Evolutionary conservation across 1,139 yeast species (phyloP).

Genomic region (Suhomyces bolitotheri): DNA sequence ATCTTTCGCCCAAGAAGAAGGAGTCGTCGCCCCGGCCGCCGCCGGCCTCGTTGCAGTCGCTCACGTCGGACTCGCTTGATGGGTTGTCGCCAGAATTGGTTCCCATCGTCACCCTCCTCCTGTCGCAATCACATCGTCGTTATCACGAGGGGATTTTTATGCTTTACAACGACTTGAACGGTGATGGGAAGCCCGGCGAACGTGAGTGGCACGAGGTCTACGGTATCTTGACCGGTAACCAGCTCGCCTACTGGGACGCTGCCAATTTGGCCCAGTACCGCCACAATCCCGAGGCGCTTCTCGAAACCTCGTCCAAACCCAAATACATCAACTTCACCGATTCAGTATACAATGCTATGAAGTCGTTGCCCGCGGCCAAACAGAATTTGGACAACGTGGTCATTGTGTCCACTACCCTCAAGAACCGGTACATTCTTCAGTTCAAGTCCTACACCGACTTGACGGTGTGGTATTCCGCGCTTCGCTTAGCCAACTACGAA

Average conservation of each 20-base stretch:
- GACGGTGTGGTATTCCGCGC: constrained; percentile 73
- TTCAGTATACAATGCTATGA: constrained; percentile 78
- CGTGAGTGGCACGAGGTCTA: constrained; percentile 91
- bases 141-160: constrained; percentile 75
- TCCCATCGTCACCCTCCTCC: constrained; percentile 70
- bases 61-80: constrained; percentile 15
- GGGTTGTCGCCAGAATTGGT: constrained; percentile 64
- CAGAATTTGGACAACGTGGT: constrained; percentile 74
- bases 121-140: constrained; percentile 73
- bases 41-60: constrained; percentile 5
- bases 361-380: constrained; percentile 58
- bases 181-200: constrained; percentile 83
- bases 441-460: constrained; percentile 61
- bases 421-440: constrained; percentile 82
- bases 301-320: constrained; percentile 69
- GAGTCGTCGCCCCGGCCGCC: constrained; percentile 9
- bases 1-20: constrained; percentile 15
- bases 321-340: constrained; percentile 88
- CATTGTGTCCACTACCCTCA: constrained; percentile 85
- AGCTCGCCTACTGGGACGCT: constrained; percentile 91
- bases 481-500: constrained; percentile 78
- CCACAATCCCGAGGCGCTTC: constrained; percentile 49
- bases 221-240: constrained; percentile 88
- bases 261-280: constrained; percentile 61
- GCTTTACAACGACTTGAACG: constrained; percentile 68